Evolutionary conservation across 1,284 basidiomycete genomes (phyloP), one percentile per base, ranked within the genome.

Genomic region (Xerocomus nothofagi): DNA sequence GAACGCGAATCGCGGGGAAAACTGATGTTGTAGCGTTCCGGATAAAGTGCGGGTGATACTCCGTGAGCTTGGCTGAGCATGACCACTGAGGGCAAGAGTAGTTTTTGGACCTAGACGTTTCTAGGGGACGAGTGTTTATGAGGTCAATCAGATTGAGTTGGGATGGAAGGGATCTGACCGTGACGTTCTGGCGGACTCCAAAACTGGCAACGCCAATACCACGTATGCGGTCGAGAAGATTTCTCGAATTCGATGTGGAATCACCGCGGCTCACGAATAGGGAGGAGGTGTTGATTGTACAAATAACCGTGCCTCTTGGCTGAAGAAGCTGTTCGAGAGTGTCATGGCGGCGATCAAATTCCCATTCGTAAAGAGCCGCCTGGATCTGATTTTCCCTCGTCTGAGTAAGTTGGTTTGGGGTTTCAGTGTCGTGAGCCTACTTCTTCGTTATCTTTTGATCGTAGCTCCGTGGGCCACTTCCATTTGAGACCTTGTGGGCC

Each of bases 11-110:
- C 77, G 73, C 12, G 81, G 81, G 20, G 78, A 81, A 62, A 80
- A 78, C 53, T 85, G 84, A 58, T 87, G 81, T 50, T 79, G 78
- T 42, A 88, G 57, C 5, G 82, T 82, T 38, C 81, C 83, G 37
- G 78, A 62, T 49, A 86, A 63, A 48, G 75, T 76, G 15, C 75
- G 76, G 21, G 58, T 57, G 40, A 53, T 60, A 33, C 52, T 61
- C 24, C 53, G 57, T 38, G 61, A 52, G 50, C 65, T 58, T 12
- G 64, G 55, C 44, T 63, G 60, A 45, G 71, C 60, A 41, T 65
- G 60, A 27, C 67, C 67, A 43, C 63, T 60, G 26, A 75, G 57
- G 23, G 62, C 57, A n/a, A 74, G 11, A 6, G 63, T 64, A 8
- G 75, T 78, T 33, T 67, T 69, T 5, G 72, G 66, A 15, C 62